A percentile compares a stretch with the other conserved stretches of the same genome.
These are phyloP conservation scores for Kluyveromyces marxianus DNA, from an alignment of 1,139 yeast species.

Conservation along the genomic window DNA sequence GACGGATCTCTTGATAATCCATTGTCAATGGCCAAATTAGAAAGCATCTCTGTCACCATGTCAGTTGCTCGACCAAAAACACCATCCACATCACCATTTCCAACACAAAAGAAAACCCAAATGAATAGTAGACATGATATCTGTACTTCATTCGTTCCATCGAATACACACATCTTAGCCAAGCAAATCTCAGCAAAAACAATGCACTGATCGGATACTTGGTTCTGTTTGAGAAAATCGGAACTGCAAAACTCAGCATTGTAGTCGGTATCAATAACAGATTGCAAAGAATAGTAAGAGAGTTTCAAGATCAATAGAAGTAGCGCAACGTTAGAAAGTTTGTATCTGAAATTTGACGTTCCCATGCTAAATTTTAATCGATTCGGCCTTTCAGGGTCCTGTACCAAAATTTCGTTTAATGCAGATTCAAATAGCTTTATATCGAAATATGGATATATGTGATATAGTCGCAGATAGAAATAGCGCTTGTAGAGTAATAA, in stretches of 20 bases:
- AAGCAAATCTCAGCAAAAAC: conserved; percentile 5
- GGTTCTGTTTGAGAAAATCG: conserved; percentile 1
- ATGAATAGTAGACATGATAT: conserved; percentile 23
- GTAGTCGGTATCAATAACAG: conserved; percentile 2
- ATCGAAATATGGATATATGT: conserved; percentile 19
- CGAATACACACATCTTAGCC: conserved; percentile 5
- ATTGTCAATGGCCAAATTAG: conserved; percentile 22
- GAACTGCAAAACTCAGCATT: conserved; percentile 1
- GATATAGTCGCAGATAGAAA: conserved; percentile 19
- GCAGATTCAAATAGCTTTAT: conserved; percentile 15
- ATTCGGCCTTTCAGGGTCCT: background rate
- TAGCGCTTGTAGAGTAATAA: conserved; percentile 3
- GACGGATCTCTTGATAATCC: conserved; percentile 28
- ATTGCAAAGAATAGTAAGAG: background rate
- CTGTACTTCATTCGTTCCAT: conserved; percentile 22
- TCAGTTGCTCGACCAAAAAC: conserved; percentile 27
- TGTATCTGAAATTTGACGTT: conserved; percentile 2
- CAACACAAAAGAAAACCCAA: conserved; percentile 25
- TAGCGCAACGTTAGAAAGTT: conserved; percentile 5
- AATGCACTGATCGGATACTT: conserved; percentile 1
- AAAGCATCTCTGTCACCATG: conserved; percentile 17
- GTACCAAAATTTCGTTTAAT: conserved; percentile 3
- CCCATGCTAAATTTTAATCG: conserved; percentile 4
- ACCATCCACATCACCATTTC: conserved; percentile 28
- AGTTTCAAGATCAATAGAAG: conserved; percentile 5